These are phyloP conservation scores for Rhodotorula sp. DNA, from an alignment of 1,284 basidiomycete species.

Conservation along the genomic window DNA sequence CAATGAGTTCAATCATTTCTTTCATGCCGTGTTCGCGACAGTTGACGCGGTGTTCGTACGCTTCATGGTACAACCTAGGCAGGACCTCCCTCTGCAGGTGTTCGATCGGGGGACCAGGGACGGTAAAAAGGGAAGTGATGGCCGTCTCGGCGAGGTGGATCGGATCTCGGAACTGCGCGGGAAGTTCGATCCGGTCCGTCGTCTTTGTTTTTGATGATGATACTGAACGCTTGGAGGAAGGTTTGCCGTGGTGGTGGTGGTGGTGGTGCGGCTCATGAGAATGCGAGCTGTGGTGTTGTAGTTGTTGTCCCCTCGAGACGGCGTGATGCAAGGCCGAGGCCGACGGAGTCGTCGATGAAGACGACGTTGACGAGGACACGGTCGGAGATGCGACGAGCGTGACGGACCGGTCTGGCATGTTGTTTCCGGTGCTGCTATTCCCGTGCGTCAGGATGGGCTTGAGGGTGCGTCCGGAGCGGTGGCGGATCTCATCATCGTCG, in stretches of 20 bases:
- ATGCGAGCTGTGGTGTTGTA: neutral
- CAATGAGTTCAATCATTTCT: constrained; percentile 7
- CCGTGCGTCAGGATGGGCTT: neutral
- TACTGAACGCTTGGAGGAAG: neutral
- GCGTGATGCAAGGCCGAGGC: constrained; percentile 13
- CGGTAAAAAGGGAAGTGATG: constrained; percentile 14
- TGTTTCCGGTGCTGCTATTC: neutral
- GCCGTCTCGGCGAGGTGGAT: constrained; percentile 26
- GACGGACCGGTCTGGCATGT: neutral
- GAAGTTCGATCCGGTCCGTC: neutral
- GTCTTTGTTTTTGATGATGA: neutral
- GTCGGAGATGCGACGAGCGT: neutral
- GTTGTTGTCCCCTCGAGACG: constrained; percentile 9
- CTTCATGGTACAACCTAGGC: constrained; percentile 29
- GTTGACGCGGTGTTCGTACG: constrained; percentile 32
- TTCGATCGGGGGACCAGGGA: constrained; percentile 26
- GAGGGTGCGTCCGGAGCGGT: neutral
- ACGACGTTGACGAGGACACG: neutral
- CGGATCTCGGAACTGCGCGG: constrained; percentile 12
- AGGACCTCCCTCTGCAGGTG: constrained; percentile 13
- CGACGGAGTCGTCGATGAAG: constrained; percentile 1
- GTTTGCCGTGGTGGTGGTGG: neutral
- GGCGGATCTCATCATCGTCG: neutral
- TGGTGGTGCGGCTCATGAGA: neutral
- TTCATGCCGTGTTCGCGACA: constrained; percentile 24